Percentiles rank a stretch among this genome's conserved stretches.
Conservation (phyloP, 805 yeast species). For the Yarrowia deformans region DNA sequence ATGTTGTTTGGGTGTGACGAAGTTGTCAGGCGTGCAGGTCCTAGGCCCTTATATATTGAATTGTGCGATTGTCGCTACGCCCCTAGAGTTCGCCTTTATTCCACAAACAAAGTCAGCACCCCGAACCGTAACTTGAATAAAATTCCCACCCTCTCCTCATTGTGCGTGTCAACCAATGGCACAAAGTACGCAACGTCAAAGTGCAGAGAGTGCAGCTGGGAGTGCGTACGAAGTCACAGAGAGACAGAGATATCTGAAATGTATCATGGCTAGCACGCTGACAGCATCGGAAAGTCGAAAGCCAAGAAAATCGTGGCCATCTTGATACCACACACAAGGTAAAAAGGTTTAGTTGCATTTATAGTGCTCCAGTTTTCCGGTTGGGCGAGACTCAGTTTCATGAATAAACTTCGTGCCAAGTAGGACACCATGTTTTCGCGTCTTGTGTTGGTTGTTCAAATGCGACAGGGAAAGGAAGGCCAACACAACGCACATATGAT, state of each 20-base stretch:
- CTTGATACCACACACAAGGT: too few species aligned
- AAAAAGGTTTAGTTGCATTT: background rate
- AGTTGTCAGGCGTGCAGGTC: background rate
- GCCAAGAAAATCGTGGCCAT: too few species aligned
- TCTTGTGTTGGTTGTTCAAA: too few species aligned
- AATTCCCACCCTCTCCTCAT: background rate
- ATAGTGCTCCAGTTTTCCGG: background rate
- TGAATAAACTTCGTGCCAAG: background rate
- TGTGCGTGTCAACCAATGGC: slow-evolving; percentile 20
- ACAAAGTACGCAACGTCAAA: slow-evolving; percentile 27
- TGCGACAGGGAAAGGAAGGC: too few species aligned
- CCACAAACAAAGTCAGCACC: slow-evolving; percentile 19
- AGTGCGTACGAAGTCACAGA: too few species aligned
- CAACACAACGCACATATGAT: too few species aligned
- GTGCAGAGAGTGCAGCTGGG: slow-evolving; percentile 12
- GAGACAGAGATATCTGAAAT: too few species aligned
- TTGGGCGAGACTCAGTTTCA: background rate
- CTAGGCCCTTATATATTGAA: slow-evolving; percentile 1
- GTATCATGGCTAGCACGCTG: too few species aligned
- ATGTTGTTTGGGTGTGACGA: slow-evolving; percentile 1
- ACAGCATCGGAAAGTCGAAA: too few species aligned
- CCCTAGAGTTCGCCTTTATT: background rate
- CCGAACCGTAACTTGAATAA: background rate
- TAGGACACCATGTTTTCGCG: background rate
- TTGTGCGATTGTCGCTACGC: background rate